phyloP scores from a whole-genome alignment of 163 green algal species.

The Picocystis sp. region DNA sequence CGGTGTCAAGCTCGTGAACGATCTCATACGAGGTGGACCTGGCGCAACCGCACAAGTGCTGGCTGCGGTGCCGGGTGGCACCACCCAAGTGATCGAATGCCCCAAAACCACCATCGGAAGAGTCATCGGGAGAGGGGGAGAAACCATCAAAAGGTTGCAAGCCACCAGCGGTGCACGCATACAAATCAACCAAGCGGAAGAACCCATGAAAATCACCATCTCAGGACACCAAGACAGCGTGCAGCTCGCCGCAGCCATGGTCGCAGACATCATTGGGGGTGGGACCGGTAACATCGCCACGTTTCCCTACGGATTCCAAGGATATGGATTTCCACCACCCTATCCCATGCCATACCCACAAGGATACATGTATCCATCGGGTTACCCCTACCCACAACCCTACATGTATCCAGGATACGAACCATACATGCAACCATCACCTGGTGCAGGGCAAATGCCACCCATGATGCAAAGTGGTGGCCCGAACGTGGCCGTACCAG shows the following conservation, averaged over 20 bases:
- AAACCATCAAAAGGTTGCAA: slow-evolving; percentile 93
- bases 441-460: no score
- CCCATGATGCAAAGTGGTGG: no score
- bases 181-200: slow-evolving; percentile 76
- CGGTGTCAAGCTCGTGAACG: slow-evolving; percentile 43
- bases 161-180: slow-evolving; percentile 53
- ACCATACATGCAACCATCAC: no score
- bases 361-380: no score
- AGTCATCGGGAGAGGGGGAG: slow-evolving; percentile 84
- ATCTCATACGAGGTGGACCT: slow-evolving; percentile 17
- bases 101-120: slow-evolving; percentile 74
- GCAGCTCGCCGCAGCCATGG: slow-evolving; percentile 24
- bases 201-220: slow-evolving; percentile 6
- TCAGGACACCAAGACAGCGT: slow-evolving; percentile 14
- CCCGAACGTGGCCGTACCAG: no score
- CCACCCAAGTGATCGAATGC: slow-evolving; percentile 42
- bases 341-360: no score
- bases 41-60: not conserved
- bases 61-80: slow-evolving; percentile 15
- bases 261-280: slow-evolving; percentile 37
- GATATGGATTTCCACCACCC: no score
- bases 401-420: no score
- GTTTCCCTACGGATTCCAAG: no score
- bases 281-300: no score
- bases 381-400: no score